These are phyloP conservation scores for Hylodesmum podocarpum DNA, from an alignment of 306 rosid species.

Conservation along the genomic window DNA sequence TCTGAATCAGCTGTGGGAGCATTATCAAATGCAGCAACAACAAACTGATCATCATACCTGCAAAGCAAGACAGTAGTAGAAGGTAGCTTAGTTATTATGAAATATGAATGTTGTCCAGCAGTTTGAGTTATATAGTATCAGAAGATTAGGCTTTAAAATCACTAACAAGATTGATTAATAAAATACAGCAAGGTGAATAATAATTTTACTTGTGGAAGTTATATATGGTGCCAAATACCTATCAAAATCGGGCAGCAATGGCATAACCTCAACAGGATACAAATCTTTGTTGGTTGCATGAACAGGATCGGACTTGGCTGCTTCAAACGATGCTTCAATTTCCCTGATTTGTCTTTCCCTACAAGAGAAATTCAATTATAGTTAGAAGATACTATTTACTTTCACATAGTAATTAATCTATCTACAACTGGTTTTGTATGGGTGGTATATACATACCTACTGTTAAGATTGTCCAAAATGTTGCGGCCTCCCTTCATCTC, in stretches of 20 bases:
- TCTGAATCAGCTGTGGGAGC: conserved; percentile 96
- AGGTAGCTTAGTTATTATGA: conserved; percentile 9
- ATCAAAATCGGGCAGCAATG: conserved; percentile 85
- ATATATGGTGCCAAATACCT: conserved; percentile 54
- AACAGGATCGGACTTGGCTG: conserved; percentile 85
- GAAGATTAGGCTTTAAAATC: conserved; percentile 10
- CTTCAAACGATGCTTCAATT: conserved; percentile 96
- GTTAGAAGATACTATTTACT: conserved; percentile 13
- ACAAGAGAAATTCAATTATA: conserved; percentile 23
- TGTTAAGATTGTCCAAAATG: conserved; percentile 71
- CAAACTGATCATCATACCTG: conserved; percentile 78
- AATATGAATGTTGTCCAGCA: conserved; percentile 17
- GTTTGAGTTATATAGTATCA: neutral
- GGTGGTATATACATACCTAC: conserved; percentile 50
- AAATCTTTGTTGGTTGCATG: conserved; percentile 87
- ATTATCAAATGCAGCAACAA: conserved; percentile 80
- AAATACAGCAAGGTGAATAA: conserved; percentile 4
- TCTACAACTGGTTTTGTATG: neutral
- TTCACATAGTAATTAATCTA: neutral
- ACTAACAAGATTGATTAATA: neutral
- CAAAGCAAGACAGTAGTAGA: conserved; percentile 28
- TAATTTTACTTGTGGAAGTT: neutral
- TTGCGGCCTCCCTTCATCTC: conserved; percentile 80
- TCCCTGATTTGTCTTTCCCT: conserved; percentile 97
- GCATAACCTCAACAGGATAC: conserved; percentile 92